Evolutionary conservation across 2,329 filamentous ascomycete species (phyloP).

Genomic region (Penicillium sp.): DNA sequence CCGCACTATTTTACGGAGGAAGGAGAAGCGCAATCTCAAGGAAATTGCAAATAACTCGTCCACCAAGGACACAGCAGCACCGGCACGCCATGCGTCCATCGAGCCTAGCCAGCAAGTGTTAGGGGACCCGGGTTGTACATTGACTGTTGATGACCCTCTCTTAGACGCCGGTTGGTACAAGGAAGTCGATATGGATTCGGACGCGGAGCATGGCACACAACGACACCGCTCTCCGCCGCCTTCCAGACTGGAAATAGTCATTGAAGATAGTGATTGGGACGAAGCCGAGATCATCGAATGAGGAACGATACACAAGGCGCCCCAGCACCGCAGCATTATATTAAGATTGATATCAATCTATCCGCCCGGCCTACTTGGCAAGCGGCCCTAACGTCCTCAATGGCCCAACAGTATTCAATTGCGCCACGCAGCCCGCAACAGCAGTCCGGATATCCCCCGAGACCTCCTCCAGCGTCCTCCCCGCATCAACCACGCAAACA

Average conservation of each 20-base stretch:
- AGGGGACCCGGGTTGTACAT: slow-evolving; percentile 17
- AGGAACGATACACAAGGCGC: slow-evolving; percentile 38
- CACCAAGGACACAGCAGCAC: slow-evolving; percentile 11
- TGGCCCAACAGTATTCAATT: slow-evolving; percentile 42
- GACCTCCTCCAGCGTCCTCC: slow-evolving; percentile 58
- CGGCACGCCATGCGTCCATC: slow-evolving; percentile 15
- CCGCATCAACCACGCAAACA: slow-evolving; percentile 62
- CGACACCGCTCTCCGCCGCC: slow-evolving; percentile 21
- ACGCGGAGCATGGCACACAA: slow-evolving; percentile 31
- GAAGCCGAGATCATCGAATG: slow-evolving; percentile 53
- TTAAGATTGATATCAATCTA: neutral
- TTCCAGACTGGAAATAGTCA: slow-evolving; percentile 49
- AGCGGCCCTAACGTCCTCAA: slow-evolving; percentile 44
- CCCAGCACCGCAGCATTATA: neutral
- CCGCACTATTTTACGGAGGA: slow-evolving; percentile 67
- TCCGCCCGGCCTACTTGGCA: slow-evolving; percentile 25
- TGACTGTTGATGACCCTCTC: slow-evolving; percentile 32
- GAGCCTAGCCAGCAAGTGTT: slow-evolving; percentile 16
- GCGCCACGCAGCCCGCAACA: slow-evolving; percentile 39
- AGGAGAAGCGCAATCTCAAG: slow-evolving; percentile 46
- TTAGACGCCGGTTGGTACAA: slow-evolving; percentile 46
- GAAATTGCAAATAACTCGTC: slow-evolving; percentile 20
- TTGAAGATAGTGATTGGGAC: slow-evolving; percentile 64
- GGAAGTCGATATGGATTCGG: slow-evolving; percentile 35
- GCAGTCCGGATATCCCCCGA: slow-evolving; percentile 46